A percentile compares a stretch with the other conserved stretches of the same genome.
These are phyloP conservation scores for Boletus rubropictus DNA, from an alignment of 768 basidiomycete species.

Conservation along the genomic window DNA sequence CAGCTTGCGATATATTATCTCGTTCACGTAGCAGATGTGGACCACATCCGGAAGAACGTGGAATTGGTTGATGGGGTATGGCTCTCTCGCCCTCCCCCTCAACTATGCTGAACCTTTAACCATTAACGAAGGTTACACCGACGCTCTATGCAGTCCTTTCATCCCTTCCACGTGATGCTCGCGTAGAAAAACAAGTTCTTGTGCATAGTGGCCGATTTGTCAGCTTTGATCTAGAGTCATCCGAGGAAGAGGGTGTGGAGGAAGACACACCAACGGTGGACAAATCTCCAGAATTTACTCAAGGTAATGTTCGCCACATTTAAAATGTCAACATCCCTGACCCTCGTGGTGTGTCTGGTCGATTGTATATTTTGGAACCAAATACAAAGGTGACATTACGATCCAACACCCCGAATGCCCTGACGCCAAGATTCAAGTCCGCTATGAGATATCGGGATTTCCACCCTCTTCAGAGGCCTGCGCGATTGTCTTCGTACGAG, in stretches of 20 bases:
- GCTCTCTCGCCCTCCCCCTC: not conserved
- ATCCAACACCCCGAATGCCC: conserved; percentile 3
- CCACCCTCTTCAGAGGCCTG: conserved; percentile 36
- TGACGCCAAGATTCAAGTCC: conserved; percentile 17
- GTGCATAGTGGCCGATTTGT: conserved; percentile 59
- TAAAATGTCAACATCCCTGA: not conserved
- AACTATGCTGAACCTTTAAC: not conserved
- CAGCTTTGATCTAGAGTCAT: conserved; percentile 26
- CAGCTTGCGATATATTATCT: conserved; percentile 76
- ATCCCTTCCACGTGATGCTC: conserved; percentile 64
- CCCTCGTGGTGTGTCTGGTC: not conserved
- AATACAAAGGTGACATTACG: conserved; percentile 12
- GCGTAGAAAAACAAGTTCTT: conserved; percentile 72
- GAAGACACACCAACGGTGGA: conserved; percentile 34
- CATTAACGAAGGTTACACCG: conserved; percentile 22
- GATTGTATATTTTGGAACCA: not conserved
- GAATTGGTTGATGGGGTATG: conserved; percentile 20
- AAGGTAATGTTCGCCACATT: conserved; percentile 31
- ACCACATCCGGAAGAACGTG: conserved; percentile 39
- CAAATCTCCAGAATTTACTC: conserved; percentile 33
- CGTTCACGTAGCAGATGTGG: conserved; percentile 34
- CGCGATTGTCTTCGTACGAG: conserved; percentile 41
- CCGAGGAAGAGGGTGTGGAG: conserved; percentile 31
- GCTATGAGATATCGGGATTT: conserved; percentile 49
- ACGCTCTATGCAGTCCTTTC: conserved; percentile 59